Evolutionary conservation across 164 flowering plant genomes (phyloP), one percentile per base, ranked within the genome.

Genomic region (Kingdonia uniflora): DNA sequence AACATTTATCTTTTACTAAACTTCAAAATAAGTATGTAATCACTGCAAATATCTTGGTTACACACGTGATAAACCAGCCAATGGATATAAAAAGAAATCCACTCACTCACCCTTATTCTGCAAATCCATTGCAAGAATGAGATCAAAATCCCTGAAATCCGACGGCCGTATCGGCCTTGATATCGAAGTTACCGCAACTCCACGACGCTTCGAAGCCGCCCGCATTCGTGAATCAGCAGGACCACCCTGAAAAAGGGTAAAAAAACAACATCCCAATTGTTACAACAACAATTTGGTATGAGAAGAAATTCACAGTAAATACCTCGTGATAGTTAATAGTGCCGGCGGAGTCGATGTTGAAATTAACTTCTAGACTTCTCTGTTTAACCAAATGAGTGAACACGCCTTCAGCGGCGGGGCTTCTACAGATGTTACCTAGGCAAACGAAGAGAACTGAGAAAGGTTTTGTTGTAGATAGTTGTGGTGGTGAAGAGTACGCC

Each of bases 351-450:
- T 94, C 99, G 57, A 94, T 89, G 11, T 46, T 59, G 66, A 94
- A 84, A 12, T 76, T 71, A 57, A 86, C 72, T 39, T 68, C 77
- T 26, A 89, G 45, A 16, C 76, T 87, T 57, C 74, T 74, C 42
- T 77, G 71, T 43, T 63, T 78, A 56, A 89, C 97, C 37, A 89
- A 58, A 50, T 82, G 78, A 23, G 68, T 82, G 66, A 94, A 94
- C 22, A 94, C 97, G 29, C 88, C 99, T 59, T 94, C 99, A 1
- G 96, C 99, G 22, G 96, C 95, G 21, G 99, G 99, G 69, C 97
- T 87, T 57, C 99, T 70, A 55, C 96, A 94, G 51, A 94, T 94
- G 68, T 94, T 94, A 15, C 99, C 99, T 15, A 89, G 76, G 68
- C 99, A 94, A 25, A 94, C 99, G 33, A 94, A 89, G 42, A 89